Conservation (phyloP, 1,284 basidiomycete species). For the Cutaneotrichosporon mucoides region DNA sequence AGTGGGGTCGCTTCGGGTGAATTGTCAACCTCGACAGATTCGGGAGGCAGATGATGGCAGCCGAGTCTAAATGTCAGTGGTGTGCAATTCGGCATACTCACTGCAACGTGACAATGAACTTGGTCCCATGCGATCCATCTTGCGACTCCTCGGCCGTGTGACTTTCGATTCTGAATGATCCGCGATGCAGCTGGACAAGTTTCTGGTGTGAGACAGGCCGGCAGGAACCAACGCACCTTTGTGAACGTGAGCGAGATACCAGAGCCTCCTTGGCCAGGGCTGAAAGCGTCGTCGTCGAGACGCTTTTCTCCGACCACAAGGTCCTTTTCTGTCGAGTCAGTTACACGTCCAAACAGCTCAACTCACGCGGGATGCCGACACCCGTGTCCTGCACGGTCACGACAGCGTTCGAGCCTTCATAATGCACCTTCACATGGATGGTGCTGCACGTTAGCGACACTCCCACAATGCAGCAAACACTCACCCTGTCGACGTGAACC, state of each 20-base stretch:
- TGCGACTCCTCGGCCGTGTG: constrained; percentile 32
- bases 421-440: constrained; percentile 30
- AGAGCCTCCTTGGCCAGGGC: constrained; percentile 46
- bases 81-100: constrained; percentile 9
- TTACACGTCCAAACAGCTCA: too few relatives aligned
- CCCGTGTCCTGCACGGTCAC: constrained; percentile 48
- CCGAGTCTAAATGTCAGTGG: constrained; percentile 28
- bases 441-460: not conserved
- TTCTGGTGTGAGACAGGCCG: constrained; percentile 23
- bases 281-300: constrained; percentile 40
- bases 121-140: constrained; percentile 41
- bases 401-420: constrained; percentile 25
- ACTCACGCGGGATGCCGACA: constrained; percentile 44
- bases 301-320: constrained; percentile 47
- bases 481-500: constrained; percentile 42
- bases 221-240: constrained; percentile 10
- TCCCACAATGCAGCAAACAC: too few relatives aligned
- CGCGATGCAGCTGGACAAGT: constrained; percentile 51
- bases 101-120: constrained; percentile 40
- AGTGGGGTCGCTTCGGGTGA: not conserved
- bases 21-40: constrained; percentile 26
- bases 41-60: constrained; percentile 34
- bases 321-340: constrained; percentile 17
- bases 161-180: constrained; percentile 47
- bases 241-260: constrained; percentile 46